A percentile compares a stretch with the other conserved stretches of the same genome.
Evolutionary conservation across 257 asterid species (phyloP).

Genomic region (Avicennia marina): DNA sequence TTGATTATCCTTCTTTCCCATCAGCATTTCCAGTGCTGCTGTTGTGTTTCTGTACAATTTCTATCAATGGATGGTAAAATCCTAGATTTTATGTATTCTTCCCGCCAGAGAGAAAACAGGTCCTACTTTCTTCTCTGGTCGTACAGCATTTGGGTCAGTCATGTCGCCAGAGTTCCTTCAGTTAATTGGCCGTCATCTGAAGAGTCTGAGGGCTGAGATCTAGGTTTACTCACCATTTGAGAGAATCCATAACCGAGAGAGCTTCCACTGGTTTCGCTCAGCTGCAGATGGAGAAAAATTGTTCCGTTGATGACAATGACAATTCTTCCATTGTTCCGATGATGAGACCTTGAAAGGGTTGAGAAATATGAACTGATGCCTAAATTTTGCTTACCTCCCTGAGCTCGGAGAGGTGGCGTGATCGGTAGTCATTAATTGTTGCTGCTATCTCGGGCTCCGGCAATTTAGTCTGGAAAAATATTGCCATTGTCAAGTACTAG

Average conservation of each 20-base stretch:
- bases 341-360: not conserved
- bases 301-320: too few species aligned
- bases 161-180: conserved; percentile 73
- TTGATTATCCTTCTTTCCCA: too few species aligned
- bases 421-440: conserved; percentile 88
- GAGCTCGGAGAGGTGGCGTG: conserved; percentile 97
- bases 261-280: conserved; percentile 78
- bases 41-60: too few species aligned
- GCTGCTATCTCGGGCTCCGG: conserved; percentile 92
- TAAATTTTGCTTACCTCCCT: conserved; percentile 60
- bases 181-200: conserved; percentile 60
- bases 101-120: too few species aligned
- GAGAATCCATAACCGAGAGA: conserved; percentile 95
- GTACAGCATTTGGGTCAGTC: too few species aligned
- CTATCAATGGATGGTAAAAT: too few species aligned
- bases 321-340: too few species aligned
- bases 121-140: too few species aligned
- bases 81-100: too few species aligned
- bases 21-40: too few species aligned
- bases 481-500: not conserved
- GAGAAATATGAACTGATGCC: not conserved
- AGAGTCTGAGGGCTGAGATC: conserved; percentile 46
- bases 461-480: conserved; percentile 65
- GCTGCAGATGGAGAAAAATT: conserved; percentile 40
- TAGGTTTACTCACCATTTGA: conserved; percentile 56